Evolutionary conservation across 805 yeast genomes (phyloP), one percentile per base, ranked within the genome.

Genomic region (Myxozyma kluyveri): DNA sequence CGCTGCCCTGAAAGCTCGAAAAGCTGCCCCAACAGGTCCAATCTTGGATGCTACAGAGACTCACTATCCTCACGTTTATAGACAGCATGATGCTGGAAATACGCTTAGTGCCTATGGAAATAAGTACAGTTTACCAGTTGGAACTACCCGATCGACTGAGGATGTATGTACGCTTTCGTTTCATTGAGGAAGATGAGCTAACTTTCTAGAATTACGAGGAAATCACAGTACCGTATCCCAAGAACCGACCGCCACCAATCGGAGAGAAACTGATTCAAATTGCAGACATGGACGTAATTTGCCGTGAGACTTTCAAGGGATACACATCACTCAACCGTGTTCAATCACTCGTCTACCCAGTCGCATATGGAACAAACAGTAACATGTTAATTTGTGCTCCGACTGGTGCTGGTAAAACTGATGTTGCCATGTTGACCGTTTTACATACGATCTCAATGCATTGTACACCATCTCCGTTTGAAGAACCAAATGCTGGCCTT

Each of bases 321-420:
- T 93, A 93, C 67, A 75, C 79, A 52, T 77, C 86, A 0, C 74
- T 91, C 60, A 91, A 91, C 69, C 79, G 86, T 60, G 86, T 93
- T 78, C 99, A 91, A 69, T 84, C 96, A 17, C 73, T 93, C 55
- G 95, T 91, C 1, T 93, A 76, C 61, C 96, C 96, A 0, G 88
- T 90, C 12, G 98, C 96, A 0, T 93, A 91, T 67, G 82, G 85
- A 49, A 85, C 97, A 3, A 89, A 87, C 67, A 97, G 91, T 63
- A 91, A 91, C 64, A 87, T 93, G 96, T 72, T 90, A 45, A 88
- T 90, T 3, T 90, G 97, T 80, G 96, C 97, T 0, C 97, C 97
- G 1, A 90, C 97, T 0, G 97, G 97, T 76, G 96, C 97, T 4
- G 97, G 97, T 78, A 90, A 90, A 66, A 90, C 97, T 0, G 96